Evolutionary conservation across 1,284 basidiomycete genomes (phyloP), one percentile per base, ranked within the genome.

Genomic region (Cutaneotrichosporon sp.): DNA sequence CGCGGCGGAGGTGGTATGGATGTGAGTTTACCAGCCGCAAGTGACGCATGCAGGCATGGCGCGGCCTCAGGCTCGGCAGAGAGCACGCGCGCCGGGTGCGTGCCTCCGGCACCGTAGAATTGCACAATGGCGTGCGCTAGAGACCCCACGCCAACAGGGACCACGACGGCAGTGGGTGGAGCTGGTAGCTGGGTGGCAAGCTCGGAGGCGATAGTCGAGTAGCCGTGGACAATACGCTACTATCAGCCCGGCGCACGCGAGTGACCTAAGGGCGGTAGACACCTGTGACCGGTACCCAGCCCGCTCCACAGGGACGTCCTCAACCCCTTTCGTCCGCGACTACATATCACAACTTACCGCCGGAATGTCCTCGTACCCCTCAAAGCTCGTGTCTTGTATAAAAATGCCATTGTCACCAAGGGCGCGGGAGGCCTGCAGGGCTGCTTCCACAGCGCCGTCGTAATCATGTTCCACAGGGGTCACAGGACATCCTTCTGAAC

Each of bases 51-150:
- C 10, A 59, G 53, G 22, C 57, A 59, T 20, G 57, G 53, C 17
- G 57, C 57, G 20, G 51, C 47, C 3, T 55, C 53, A 0, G 57
- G 57, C 35, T 59, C 57, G 8, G 57, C 57, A 12, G 33, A 34
- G 17, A 59, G 12, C 17, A 59, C 49, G 10, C 57, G 53, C 19
- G 50, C 42, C 3, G 34, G n/a, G n/a, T 29, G 16, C 2, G 12
- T 5, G 0, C 25, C 32, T 1, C 29, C 43, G 11, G 38, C 39
- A 12, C 46, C 46, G 26, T 47, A 52, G 33, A 39, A 47, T 35
- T 55, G 39, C 24, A 49, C 53, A 6, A 59, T 48, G 27, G 53
- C 44, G 45, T 59, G 57, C 9, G 57, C 57, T n/a, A 59, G 50
- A 5, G 37, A 43, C 4, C 57, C 57, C 2, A 59, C 57, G 20